Evolutionary conservation across 2,329 filamentous ascomycete genomes (phyloP).

Genomic region (Tolypocladium endophyticum): DNA sequence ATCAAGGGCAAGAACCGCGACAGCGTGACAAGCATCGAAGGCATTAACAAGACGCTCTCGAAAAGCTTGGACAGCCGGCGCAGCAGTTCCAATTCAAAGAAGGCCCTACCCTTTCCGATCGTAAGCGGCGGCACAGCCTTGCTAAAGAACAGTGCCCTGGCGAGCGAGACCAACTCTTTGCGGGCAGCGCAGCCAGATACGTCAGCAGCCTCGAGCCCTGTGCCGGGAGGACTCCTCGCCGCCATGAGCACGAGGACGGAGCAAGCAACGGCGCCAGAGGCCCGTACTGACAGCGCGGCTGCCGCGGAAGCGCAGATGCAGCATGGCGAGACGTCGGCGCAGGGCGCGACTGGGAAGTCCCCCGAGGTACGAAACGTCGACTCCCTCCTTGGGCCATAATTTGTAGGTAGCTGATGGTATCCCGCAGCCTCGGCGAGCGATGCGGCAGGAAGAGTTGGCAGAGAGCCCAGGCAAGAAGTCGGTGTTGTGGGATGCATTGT

Average conservation of each 20-base stretch:
- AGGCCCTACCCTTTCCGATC: slow-evolving; percentile 49
- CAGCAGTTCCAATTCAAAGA: slow-evolving; percentile 78
- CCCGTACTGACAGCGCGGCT: slow-evolving; percentile 1
- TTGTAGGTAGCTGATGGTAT: slow-evolving; percentile 18
- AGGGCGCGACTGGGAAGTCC: slow-evolving; percentile 12
- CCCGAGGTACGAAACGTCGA: slow-evolving; percentile 47
- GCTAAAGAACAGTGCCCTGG: slow-evolving; percentile 39
- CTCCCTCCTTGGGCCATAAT: slow-evolving; percentile 35
- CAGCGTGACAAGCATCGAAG: slow-evolving; percentile 51
- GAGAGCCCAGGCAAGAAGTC: slow-evolving; percentile 37
- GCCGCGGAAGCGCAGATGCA: slow-evolving; percentile 6
- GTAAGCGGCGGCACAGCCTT: slow-evolving; percentile 25
- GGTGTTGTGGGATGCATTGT: slow-evolving; percentile 51
- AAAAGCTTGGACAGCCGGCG: slow-evolving; percentile 87
- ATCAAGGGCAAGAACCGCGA: slow-evolving; percentile 34
- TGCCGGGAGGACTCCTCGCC: slow-evolving; percentile 19
- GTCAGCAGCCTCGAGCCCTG: slow-evolving; percentile 28
- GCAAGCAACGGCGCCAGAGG: slow-evolving; percentile 5
- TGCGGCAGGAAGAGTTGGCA: slow-evolving; percentile 27
- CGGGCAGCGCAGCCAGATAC: slow-evolving; percentile 36
- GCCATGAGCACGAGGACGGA: slow-evolving; percentile 10
- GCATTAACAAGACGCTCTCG: slow-evolving; percentile 66
- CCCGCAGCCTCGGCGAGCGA: slow-evolving; percentile 13
- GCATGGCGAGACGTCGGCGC: slow-evolving; percentile 15
- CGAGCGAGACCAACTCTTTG: slow-evolving; percentile 49